A percentile compares a stretch with the other conserved stretches of the same genome.
Conservation (phyloP, 2,329 filamentous ascomycete species). For the Calonectria pseudoreteaudii region DNA sequence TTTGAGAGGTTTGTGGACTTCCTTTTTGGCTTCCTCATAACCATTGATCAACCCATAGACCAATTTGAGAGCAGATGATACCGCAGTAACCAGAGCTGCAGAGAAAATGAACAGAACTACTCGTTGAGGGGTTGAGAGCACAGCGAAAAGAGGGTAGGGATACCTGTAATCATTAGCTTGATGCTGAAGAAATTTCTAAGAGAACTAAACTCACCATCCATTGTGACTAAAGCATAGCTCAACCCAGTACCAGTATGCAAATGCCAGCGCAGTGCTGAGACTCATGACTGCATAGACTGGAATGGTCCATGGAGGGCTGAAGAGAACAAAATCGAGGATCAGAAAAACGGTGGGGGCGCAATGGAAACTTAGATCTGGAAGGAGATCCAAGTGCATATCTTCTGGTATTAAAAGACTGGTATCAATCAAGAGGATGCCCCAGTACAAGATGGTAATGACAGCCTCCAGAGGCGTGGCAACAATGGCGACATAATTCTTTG, state of each 20-base stretch:
- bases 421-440: conserved; percentile 73
- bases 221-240: conserved; percentile 78
- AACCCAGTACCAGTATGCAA: conserved; percentile 82
- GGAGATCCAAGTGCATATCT: conserved; percentile 65
- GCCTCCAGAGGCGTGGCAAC: conserved; percentile 77
- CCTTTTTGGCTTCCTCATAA: conserved; percentile 49
- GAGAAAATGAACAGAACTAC: conserved; percentile 76
- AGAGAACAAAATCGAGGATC: conserved; percentile 72
- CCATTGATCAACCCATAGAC: conserved; percentile 77
- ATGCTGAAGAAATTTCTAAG: not conserved
- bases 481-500: conserved; percentile 76
- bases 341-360: conserved; percentile 74
- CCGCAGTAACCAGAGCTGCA: conserved; percentile 77
- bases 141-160: conserved; percentile 85
- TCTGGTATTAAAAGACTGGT: conserved; percentile 64
- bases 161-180: conserved; percentile 65
- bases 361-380: conserved; percentile 74
- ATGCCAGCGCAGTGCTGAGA: conserved; percentile 69
- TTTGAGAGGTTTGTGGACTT: conserved; percentile 47
- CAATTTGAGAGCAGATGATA: conserved; percentile 76
- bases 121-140: conserved; percentile 75
- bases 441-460: conserved; percentile 79
- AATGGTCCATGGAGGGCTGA: conserved; percentile 80
- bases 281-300: conserved; percentile 68
- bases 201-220: conserved; percentile 63